Conservation (phyloP, 73 alveolate species). For the Paramecium octaurelia region DNA sequence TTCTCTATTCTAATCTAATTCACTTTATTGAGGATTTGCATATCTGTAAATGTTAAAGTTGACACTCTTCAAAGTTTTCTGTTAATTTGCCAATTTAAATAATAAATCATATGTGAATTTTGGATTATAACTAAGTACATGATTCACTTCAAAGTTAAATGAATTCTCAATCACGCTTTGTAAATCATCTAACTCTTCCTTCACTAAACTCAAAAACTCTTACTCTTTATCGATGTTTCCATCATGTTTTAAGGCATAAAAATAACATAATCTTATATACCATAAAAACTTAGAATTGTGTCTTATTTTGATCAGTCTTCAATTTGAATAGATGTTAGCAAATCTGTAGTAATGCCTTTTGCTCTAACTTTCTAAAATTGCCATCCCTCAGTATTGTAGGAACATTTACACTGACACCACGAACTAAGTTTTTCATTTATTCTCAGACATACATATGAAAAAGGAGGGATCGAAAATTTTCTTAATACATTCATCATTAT, state of each 20-base stretch:
- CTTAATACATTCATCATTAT: background rate
- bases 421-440: background rate
- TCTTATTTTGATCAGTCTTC: background rate
- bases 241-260: background rate
- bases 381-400: background rate
- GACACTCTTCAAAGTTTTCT: slow-evolving; percentile 16
- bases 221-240: background rate
- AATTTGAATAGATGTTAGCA: slow-evolving; percentile 32
- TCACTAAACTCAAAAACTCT: background rate
- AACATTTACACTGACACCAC: slow-evolving; percentile 11
- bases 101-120: background rate
- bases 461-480: background rate
- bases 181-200: slow-evolving; percentile 46
- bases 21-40: slow-evolving; percentile 14
- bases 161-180: slow-evolving; percentile 28
- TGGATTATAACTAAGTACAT: background rate
- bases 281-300: background rate
- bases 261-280: background rate
- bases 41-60: slow-evolving; percentile 34
- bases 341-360: background rate
- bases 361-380: background rate
- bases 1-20: slow-evolving; percentile 29
- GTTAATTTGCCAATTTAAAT: slow-evolving; percentile 24
- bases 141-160: slow-evolving; percentile 33
- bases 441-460: background rate